A percentile compares a stretch with the other conserved stretches of the same genome.
phyloP scores from a whole-genome alignment of 2,329 filamentous ascomycete genomes.

The Sarocladium brachiariae region DNA sequence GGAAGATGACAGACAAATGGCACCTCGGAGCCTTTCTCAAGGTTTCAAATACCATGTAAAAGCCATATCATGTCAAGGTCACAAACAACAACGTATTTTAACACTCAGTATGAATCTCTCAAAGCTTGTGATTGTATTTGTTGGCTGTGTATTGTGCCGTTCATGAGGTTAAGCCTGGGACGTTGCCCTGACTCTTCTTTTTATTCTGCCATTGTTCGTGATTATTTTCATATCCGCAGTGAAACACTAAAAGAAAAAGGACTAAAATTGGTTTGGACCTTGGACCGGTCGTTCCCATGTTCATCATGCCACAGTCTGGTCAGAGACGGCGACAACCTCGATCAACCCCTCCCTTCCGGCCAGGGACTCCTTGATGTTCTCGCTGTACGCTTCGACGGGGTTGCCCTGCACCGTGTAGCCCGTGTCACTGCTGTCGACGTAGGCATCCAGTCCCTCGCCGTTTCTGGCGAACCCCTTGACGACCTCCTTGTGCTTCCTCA shows the following conservation, averaged over 20 bases:
- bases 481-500: slow-evolving; percentile 56
- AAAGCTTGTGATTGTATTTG: not conserved
- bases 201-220: not conserved
- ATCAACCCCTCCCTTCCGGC: slow-evolving; percentile 9
- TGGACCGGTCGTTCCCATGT: not conserved
- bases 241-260: not conserved
- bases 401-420: slow-evolving; percentile 40
- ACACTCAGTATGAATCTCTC: no score
- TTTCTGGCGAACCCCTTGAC: slow-evolving; percentile 56
- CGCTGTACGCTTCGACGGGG: slow-evolving; percentile 14
- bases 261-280: no score
- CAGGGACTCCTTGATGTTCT: slow-evolving; percentile 10
- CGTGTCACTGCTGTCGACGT: slow-evolving; percentile 62
- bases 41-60: no score
- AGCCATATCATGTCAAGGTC: no score
- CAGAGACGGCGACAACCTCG: slow-evolving; percentile 9
- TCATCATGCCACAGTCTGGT: not conserved
- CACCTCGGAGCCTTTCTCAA: no score
- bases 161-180: not conserved
- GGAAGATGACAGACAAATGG: no score
- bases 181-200: not conserved
- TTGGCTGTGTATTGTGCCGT: not conserved
- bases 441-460: slow-evolving; percentile 62
- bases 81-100: no score
- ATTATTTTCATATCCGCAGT: no score